phyloP scores from a whole-genome alignment of 192 early-diverging fungal genomes.

The Dispira parvispora region DNA sequence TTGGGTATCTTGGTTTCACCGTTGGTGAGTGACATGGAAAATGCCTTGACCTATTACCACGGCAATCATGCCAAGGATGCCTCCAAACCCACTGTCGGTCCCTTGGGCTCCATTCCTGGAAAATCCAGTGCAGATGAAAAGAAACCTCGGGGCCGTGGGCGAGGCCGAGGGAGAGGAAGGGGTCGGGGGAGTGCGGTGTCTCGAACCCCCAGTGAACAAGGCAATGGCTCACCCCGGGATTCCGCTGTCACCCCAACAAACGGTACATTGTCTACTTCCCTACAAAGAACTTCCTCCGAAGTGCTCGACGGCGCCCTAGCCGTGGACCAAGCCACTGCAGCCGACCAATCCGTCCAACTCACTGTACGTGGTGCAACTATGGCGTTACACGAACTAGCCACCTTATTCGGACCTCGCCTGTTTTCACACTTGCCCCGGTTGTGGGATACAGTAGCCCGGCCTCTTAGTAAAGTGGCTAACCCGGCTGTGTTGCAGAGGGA shows the following conservation, averaged over 20 bases:
- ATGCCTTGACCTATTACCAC: not conserved
- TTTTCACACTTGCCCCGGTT: conserved; percentile 18
- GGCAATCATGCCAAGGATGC: not conserved
- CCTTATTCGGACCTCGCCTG: conserved; percentile 19
- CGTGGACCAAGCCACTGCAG: no score
- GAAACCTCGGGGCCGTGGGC: conserved; percentile 12
- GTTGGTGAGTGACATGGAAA: conserved; percentile 1
- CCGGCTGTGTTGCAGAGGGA: no score
- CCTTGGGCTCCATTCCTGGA: not conserved
- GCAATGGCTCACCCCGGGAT: no score
- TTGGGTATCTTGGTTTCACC: not conserved
- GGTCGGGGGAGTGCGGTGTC: conserved; percentile 9
- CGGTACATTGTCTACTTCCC: no score
- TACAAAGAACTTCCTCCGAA: no score
- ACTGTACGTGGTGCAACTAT: conserved; percentile 6
- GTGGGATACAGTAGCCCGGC: conserved; percentile 23
- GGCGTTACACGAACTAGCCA: conserved; percentile 19
- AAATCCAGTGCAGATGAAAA: not conserved
- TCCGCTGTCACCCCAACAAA: no score
- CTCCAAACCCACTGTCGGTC: not conserved
- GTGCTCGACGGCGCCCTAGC: no score
- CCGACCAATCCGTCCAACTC: no score
- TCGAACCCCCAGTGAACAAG: no score
- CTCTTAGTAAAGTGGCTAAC: not conserved
- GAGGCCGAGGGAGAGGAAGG: conserved; percentile 14